Conservation (phyloP, 2,329 filamentous ascomycete species). For the Exophiala mesophila region DNA sequence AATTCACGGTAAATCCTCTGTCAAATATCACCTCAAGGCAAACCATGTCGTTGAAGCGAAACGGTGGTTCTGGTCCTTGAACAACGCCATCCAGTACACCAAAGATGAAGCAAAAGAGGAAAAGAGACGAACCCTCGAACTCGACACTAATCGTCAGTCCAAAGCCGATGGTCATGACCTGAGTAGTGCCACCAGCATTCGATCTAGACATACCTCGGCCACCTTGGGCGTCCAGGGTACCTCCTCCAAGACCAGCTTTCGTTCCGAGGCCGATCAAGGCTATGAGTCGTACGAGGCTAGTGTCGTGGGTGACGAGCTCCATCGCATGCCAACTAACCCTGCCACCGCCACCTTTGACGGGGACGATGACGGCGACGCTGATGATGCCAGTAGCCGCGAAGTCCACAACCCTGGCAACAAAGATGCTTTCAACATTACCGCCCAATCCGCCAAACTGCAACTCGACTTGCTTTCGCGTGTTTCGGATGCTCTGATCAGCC, state of each 20-base stretch:
- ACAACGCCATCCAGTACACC: slow-evolving; percentile 97
- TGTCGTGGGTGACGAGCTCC: slow-evolving; percentile 45
- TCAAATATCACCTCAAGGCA: slow-evolving; percentile 96
- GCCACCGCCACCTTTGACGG: slow-evolving; percentile 52
- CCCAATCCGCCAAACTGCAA: slow-evolving; percentile 88
- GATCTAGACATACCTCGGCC: slow-evolving; percentile 32
- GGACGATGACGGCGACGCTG: slow-evolving; percentile 67
- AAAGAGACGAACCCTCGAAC: slow-evolving; percentile 66
- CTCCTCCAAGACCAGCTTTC: slow-evolving; percentile 45
- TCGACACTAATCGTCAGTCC: slow-evolving; percentile 70
- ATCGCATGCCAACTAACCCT: slow-evolving; percentile 45
- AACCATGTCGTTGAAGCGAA: slow-evolving; percentile 98
- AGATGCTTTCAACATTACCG: slow-evolving; percentile 94
- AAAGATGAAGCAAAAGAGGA: slow-evolving; percentile 95
- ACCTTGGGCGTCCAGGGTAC: slow-evolving; percentile 34
- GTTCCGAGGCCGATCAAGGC: slow-evolving; percentile 52
- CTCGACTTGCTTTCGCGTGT: slow-evolving; percentile 85
- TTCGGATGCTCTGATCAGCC: slow-evolving; percentile 52
- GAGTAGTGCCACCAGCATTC: slow-evolving; percentile 34
- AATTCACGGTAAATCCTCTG: slow-evolving; percentile 94
- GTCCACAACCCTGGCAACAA: slow-evolving; percentile 66
- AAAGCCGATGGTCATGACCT: slow-evolving; percentile 61
- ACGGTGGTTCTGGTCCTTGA: slow-evolving; percentile 97
- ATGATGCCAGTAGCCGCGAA: slow-evolving; percentile 75
- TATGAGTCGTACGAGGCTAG: slow-evolving; percentile 56